Evolutionary conservation across 805 yeast species (phyloP), one percentile per base, ranked within the genome.

Genomic region (Alloascoidea africana): DNA sequence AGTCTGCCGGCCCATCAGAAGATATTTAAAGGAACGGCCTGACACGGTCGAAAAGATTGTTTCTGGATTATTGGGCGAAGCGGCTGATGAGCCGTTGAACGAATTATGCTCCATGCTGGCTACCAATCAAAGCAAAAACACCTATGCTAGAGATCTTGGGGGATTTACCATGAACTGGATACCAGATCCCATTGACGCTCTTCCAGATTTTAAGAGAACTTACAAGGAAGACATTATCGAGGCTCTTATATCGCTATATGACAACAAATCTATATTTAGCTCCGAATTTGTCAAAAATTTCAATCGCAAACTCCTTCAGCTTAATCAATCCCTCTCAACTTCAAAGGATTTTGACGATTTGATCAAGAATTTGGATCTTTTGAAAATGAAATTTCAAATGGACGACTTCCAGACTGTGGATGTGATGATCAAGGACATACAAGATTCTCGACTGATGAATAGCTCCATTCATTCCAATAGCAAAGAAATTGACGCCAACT

Each of bases 181-280:
- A 5, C 95, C 95, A 0, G 94, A 83, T 46, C 95, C 95, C 0
- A 67, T 82, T 13, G 95, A 85, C 57, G 93, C 95, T 0, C 67
- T 86, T n/a, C 83, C 87, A 0, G 94, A 84, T 53, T 85, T 81
- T 58, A 67, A 70, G 34, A 70, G 72, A 42, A 67, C 65, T 6
- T 64, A 66, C 34, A 73, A 68, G 16, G 68, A 71, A 33, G 94
- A 83, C 48, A 68, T 76, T 3, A 73, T 85, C 16, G 85, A 76
- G 44, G 70, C 84, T 0, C 59, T 85, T 19, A 64, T 81, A 2
- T 73, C 87, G 1, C 70, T 85, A 1, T 80, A 74, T 55, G 89
- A 82, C 36, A 66, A 75, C 44, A 77, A 77, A 44, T 76, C 70
- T 13, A 60, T 69, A 1, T 78, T 84, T 44, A 66, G 82, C 34